phyloP scores from a whole-genome alignment of 768 basidiomycete genomes.

The Rubroboletus pulcherrimus region DNA sequence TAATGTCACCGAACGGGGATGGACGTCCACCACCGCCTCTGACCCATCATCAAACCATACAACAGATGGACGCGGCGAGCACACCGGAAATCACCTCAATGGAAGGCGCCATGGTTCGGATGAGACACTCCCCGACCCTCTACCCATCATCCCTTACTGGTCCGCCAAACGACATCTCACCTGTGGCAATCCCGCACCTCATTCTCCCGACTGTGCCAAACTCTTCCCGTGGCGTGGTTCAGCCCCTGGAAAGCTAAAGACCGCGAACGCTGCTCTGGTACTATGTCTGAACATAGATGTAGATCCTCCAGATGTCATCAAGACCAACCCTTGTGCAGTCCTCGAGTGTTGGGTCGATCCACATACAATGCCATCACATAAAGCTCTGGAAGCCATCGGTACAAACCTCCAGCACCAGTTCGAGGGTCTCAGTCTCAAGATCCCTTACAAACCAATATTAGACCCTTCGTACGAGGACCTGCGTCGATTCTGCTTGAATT shows the following conservation, averaged over 20 bases:
- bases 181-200: constrained; percentile 79
- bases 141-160: constrained; percentile 78
- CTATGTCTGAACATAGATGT: constrained; percentile 96
- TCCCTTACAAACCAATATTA: constrained; percentile 89
- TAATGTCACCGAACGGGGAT: constrained; percentile 52
- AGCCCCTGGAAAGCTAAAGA: constrained; percentile 83
- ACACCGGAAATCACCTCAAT: constrained; percentile 31
- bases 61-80: constrained; percentile 27
- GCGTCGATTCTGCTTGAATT: constrained; percentile 75
- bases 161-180: constrained; percentile 88
- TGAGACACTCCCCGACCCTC: constrained; percentile 42
- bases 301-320: constrained; percentile 96
- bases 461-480: constrained; percentile 96
- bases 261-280: constrained; percentile 82
- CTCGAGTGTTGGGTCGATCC: constrained; percentile 99
- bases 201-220: constrained; percentile 61
- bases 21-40: constrained; percentile 46
- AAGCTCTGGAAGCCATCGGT: constrained; percentile 92
- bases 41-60: constrained; percentile 43
- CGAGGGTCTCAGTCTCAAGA: constrained; percentile 91
- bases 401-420: constrained; percentile 93
- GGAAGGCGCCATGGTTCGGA: constrained; percentile 42
- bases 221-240: constrained; percentile 77
- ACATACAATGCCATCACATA: constrained; percentile 83
- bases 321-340: constrained; percentile 93